A percentile compares a stretch with the other conserved stretches of the same genome.
These are phyloP conservation scores for Meira nashicola DNA, from an alignment of 1,284 basidiomycete genomes.

Conservation along the genomic window DNA sequence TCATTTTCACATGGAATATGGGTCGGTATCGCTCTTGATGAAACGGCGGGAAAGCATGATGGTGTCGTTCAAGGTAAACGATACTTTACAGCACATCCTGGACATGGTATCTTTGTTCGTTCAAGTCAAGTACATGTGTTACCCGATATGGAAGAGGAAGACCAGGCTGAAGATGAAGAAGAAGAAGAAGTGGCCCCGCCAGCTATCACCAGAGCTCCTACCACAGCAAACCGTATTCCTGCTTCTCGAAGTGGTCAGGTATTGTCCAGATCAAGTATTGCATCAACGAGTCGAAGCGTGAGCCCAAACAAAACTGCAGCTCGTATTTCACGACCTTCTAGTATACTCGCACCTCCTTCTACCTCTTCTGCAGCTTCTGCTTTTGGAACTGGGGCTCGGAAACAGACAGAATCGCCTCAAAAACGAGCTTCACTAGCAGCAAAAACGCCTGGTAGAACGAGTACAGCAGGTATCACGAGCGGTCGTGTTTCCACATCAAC, in stretches of 20 bases:
- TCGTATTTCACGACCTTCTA: neutral
- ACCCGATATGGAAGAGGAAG: conserved; percentile 26
- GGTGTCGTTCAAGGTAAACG: conserved; percentile 74
- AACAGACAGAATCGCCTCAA: neutral
- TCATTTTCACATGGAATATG: conserved; percentile 84
- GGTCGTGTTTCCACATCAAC: conserved; percentile 12
- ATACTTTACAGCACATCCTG: conserved; percentile 77
- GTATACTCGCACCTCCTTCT: neutral
- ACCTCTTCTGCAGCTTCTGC: neutral
- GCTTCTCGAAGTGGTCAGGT: conserved; percentile 3
- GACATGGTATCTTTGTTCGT: conserved; percentile 84
- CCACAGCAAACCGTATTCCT: neutral
- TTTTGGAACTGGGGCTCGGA: neutral
- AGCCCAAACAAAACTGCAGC: neutral
- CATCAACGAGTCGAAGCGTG: neutral
- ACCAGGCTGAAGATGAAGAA: conserved; percentile 20
- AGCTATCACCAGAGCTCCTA: neutral
- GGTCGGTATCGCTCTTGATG: conserved; percentile 82
- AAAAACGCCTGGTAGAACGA: conserved; percentile 14
- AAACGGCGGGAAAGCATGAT: conserved; percentile 83
- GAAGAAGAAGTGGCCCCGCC: neutral
- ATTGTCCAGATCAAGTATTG: conserved; percentile 4
- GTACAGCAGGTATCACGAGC: neutral
- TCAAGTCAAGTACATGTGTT: conserved; percentile 75
- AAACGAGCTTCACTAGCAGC: neutral